phyloP scores from a whole-genome alignment of 108 stramenopile genomes.

The Skeletonema costatum region DNA sequence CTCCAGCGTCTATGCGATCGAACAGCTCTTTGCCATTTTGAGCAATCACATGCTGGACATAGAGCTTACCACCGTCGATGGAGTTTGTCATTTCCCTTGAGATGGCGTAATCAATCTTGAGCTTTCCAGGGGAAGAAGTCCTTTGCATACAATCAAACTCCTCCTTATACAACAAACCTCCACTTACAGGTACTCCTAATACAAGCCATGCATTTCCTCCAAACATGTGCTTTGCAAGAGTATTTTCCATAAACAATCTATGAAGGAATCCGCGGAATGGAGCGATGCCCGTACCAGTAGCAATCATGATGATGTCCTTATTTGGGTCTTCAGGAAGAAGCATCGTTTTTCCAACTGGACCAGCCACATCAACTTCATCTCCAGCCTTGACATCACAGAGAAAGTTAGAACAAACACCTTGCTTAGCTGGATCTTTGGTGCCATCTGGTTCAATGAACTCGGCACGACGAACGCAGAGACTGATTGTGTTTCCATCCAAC shows the following conservation, averaged over 20 bases:
- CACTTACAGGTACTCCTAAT: slow-evolving; percentile 80
- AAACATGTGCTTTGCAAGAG: slow-evolving; percentile 79
- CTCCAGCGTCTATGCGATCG: slow-evolving; percentile 66
- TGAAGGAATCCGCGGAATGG: slow-evolving; percentile 88
- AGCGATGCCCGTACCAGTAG: slow-evolving; percentile 90
- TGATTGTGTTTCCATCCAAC: slow-evolving; percentile 76
- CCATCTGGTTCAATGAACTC: slow-evolving; percentile 76
- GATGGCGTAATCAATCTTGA: slow-evolving; percentile 78
- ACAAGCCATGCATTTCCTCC: slow-evolving; percentile 76
- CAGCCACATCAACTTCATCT: slow-evolving; percentile 66
- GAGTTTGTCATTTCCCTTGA: slow-evolving; percentile 79
- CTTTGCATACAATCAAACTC: slow-evolving; percentile 78
- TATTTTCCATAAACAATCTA: slow-evolving; percentile 85
- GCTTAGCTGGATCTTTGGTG: slow-evolving; percentile 59
- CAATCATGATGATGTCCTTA: slow-evolving; percentile 87
- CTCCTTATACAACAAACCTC: slow-evolving; percentile 76
- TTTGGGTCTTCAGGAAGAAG: slow-evolving; percentile 72
- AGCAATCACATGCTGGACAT: slow-evolving; percentile 81
- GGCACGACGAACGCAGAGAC: slow-evolving; percentile 87
- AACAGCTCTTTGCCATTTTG: slow-evolving; percentile 73
- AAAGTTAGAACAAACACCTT: slow-evolving; percentile 82
- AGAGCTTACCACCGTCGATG: slow-evolving; percentile 75
- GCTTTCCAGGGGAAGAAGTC: slow-evolving; percentile 38
- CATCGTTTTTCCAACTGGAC: slow-evolving; percentile 91
- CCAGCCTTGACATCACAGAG: slow-evolving; percentile 73